These are phyloP conservation scores for Juglanconis sp. DNA, from an alignment of 2,329 filamentous ascomycete species.

Conservation along the genomic window DNA sequence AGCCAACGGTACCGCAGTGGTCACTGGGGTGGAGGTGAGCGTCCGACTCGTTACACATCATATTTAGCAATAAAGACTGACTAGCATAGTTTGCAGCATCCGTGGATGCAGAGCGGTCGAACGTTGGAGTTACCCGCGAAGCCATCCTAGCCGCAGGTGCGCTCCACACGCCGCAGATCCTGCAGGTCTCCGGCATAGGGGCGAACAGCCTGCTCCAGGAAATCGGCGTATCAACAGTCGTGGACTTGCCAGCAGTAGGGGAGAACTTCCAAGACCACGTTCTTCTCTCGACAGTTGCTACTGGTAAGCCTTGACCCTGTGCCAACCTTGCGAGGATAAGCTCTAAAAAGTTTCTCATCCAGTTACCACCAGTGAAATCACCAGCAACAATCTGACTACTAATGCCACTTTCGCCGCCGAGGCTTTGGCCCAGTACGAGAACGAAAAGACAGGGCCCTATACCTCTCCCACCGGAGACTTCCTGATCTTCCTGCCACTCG, in stretches of 20 bases:
- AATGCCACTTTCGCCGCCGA: slow-evolving; percentile 27
- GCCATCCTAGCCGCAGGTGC: slow-evolving; percentile 40
- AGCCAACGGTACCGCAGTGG: slow-evolving; percentile 11
- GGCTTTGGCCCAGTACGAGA: slow-evolving; percentile 23
- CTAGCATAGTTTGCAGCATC: slow-evolving; percentile 4
- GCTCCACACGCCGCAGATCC: slow-evolving; percentile 40
- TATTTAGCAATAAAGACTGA: background rate
- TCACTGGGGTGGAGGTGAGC: slow-evolving; percentile 20
- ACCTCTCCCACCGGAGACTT: slow-evolving; percentile 28
- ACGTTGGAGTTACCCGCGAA: slow-evolving; percentile 29
- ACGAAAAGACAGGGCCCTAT: slow-evolving; percentile 28
- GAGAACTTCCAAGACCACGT: slow-evolving; percentile 39
- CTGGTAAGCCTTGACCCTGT: background rate
- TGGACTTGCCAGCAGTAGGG: slow-evolving; percentile 60
- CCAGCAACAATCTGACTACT: slow-evolving; percentile 19
- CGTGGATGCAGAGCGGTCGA: background rate
- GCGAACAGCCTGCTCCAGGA: slow-evolving; percentile 29
- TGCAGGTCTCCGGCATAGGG: slow-evolving; percentile 42
- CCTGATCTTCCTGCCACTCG: slow-evolving; percentile 14
- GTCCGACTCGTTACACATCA: background rate
- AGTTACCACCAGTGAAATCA: slow-evolving; percentile 17
- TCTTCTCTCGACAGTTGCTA: slow-evolving; percentile 6
- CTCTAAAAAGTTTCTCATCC: slow-evolving; percentile 16
- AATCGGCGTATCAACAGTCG: slow-evolving; percentile 47
- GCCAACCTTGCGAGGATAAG: no score